Evolutionary conservation across 345 rosid species (phyloP).

Genomic region (Brassica cretica): DNA sequence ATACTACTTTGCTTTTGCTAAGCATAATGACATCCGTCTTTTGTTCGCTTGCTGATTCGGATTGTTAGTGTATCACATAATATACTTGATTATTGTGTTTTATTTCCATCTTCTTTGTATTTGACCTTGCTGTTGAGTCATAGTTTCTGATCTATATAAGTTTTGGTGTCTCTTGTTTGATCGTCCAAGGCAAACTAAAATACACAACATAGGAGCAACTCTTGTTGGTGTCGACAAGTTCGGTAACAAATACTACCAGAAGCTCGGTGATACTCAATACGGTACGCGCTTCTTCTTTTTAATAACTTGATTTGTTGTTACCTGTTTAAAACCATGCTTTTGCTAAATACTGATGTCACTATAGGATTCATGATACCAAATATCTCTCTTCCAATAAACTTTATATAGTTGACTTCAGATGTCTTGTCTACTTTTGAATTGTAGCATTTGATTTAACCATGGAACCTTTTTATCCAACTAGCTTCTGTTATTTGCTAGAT

Average conservation of each 20-base stretch:
- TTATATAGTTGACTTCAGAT: background rate
- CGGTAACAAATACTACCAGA: conserved; percentile 93
- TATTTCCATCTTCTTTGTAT: background rate
- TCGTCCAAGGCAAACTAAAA: conserved; percentile 77
- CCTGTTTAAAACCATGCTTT: background rate
- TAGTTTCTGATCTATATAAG: conserved; percentile 12
- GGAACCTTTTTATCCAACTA: background rate
- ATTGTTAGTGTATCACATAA: background rate
- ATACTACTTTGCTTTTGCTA: background rate
- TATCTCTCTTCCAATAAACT: background rate
- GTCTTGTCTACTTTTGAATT: background rate
- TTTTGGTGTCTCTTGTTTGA: conserved; percentile 16
- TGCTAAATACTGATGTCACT: conserved; percentile 3
- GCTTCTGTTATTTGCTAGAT: background rate
- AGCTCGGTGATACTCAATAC: conserved; percentile 59
- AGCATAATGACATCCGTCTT: background rate
- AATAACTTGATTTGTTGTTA: background rate
- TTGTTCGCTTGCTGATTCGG: background rate
- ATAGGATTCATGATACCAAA: conserved; percentile 12
- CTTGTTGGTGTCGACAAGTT: conserved; percentile 84
- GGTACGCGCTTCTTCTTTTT: conserved; percentile 49
- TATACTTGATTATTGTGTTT: background rate
- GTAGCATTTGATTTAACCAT: conserved; percentile 5
- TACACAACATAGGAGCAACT: conserved; percentile 84
- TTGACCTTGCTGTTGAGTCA: background rate